Evolutionary conservation across 352 stramenopile species (phyloP).

Genomic region (Phytophthora pseudosyringae): DNA sequence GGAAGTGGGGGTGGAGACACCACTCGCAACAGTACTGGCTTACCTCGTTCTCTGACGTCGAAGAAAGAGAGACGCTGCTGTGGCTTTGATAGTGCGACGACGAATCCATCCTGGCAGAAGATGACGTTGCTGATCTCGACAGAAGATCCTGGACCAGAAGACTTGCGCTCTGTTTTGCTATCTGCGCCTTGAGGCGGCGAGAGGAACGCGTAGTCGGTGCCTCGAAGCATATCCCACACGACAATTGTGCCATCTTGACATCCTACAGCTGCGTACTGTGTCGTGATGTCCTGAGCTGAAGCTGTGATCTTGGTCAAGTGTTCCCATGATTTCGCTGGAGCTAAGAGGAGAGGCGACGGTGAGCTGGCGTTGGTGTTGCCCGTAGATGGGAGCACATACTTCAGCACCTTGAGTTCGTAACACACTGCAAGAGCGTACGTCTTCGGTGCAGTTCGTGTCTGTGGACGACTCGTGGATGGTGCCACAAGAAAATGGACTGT

Average conservation of each 20-base stretch:
- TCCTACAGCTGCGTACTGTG: conserved; percentile 53
- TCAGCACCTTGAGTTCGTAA: conserved; percentile 39
- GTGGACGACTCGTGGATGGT: conserved; percentile 7
- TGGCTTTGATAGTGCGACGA: conserved; percentile 44
- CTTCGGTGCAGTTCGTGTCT: conserved; percentile 3
- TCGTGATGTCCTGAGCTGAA: conserved; percentile 48
- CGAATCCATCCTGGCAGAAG: conserved; percentile 29
- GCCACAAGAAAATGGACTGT: conserved; percentile 34
- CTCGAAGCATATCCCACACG: conserved; percentile 63
- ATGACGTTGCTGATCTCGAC: conserved; percentile 17
- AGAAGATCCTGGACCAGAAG: background rate
- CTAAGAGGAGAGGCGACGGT: background rate
- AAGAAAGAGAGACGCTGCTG: conserved; percentile 56
- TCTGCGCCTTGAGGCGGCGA: conserved; percentile 1
- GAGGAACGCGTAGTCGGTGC: conserved; percentile 48
- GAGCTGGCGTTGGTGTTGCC: background rate
- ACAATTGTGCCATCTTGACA: conserved; percentile 53
- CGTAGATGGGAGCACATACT: conserved; percentile 33
- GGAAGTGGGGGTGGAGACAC: conserved; percentile 29
- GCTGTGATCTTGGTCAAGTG: conserved; percentile 49
- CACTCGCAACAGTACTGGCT: conserved; percentile 38
- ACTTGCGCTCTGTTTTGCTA: background rate
- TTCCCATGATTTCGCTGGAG: conserved; percentile 33
- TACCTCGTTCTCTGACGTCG: conserved; percentile 37
- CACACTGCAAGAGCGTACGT: conserved; percentile 49